Percentiles rank a stretch among this genome's conserved stretches.
phyloP scores from a whole-genome alignment of 805 yeast species.

The Candida corydali region DNA sequence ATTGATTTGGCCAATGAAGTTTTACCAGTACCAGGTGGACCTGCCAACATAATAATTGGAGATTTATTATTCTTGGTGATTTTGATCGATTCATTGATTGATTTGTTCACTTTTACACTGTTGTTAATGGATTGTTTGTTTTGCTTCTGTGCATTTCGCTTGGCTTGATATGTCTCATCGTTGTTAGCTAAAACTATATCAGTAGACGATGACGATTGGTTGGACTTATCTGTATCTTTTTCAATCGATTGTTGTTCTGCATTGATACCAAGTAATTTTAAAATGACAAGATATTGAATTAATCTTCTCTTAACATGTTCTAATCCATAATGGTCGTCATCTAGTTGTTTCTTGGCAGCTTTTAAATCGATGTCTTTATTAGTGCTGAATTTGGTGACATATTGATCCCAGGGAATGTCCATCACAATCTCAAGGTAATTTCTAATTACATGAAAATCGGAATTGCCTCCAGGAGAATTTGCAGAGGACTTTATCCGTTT shows the following conservation, averaged over 20 bases:
- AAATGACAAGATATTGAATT: slow-evolving; percentile 74
- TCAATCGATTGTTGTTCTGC: slow-evolving; percentile 23
- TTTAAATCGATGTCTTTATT: slow-evolving; percentile 48
- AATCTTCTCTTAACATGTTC: slow-evolving; percentile 58
- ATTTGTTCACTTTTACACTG: neutral
- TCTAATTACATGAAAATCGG: slow-evolving; percentile 61
- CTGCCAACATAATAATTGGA: slow-evolving; percentile 78
- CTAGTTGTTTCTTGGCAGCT: slow-evolving; percentile 34
- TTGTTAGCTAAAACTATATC: slow-evolving; percentile 32
- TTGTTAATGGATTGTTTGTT: slow-evolving; percentile 8
- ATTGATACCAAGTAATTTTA: slow-evolving; percentile 50
- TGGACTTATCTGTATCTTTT: neutral
- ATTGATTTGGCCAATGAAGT: slow-evolving; percentile 82
- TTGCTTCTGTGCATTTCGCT: slow-evolving; percentile 18
- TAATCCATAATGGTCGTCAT: slow-evolving; percentile 40
- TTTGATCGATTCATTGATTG: slow-evolving; percentile 11
- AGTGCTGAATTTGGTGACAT: slow-evolving; percentile 24
- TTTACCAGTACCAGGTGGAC: slow-evolving; percentile 94
- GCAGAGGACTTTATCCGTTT: slow-evolving; percentile 52
- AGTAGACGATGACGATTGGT: neutral
- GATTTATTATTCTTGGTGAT: slow-evolving; percentile 43
- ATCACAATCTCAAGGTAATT: slow-evolving; percentile 61
- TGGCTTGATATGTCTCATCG: slow-evolving; percentile 28
- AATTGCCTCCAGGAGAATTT: slow-evolving; percentile 39
- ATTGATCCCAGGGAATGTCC: slow-evolving; percentile 60